These are phyloP conservation scores for Casuarina cunninghamiana DNA, from an alignment of 306 rosid species.

Conservation along the genomic window DNA sequence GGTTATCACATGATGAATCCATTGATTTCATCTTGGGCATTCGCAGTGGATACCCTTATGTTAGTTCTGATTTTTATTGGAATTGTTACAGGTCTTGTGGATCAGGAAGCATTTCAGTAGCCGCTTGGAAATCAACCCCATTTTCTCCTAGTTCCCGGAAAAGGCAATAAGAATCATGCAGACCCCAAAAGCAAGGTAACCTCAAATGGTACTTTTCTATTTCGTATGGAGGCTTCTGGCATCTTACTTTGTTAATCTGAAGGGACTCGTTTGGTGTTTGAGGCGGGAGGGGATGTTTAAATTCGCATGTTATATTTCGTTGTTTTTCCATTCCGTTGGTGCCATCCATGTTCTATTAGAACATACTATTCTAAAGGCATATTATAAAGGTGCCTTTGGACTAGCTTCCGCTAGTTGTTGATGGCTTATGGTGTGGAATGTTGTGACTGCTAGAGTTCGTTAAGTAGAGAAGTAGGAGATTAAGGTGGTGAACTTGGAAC, in stretches of 20 bases:
- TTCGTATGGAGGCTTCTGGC: conserved; percentile 22
- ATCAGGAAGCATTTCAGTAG: conserved; percentile 68
- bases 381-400: conserved; percentile 3
- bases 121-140: conserved; percentile 35
- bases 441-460: not conserved
- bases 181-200: conserved; percentile 94
- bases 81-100: conserved; percentile 59
- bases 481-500: no score
- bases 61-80: conserved; percentile 49
- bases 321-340: not conserved
- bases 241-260: conserved; percentile 22
- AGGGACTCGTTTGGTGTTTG: conserved; percentile 4
- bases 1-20: conserved; percentile 61
- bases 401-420: not conserved
- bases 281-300: not conserved
- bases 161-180: conserved; percentile 65
- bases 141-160: conserved; percentile 31
- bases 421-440: not conserved
- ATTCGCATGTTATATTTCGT: not conserved
- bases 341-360: not conserved
- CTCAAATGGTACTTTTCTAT: conserved; percentile 31
- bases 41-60: conserved; percentile 75
- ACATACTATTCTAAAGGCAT: conserved; percentile 1
- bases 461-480: no score
- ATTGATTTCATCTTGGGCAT: conserved; percentile 50